Evolutionary conservation across 2,329 filamentous ascomycete genomes (phyloP).

Genomic region (Botrytis fabae): DNA sequence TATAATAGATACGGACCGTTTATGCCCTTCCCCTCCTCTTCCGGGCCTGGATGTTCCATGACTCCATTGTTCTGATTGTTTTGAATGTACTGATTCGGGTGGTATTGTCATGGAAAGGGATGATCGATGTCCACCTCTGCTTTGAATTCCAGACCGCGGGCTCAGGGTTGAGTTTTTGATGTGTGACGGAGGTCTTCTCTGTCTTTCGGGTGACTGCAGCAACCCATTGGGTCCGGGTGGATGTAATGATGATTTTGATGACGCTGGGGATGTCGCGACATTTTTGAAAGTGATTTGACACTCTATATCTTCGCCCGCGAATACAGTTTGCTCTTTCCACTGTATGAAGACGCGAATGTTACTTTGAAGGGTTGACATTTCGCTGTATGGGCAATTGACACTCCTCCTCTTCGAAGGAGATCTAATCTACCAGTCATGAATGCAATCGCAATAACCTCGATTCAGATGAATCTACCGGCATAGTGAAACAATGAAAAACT

Average conservation of each 20-base stretch:
- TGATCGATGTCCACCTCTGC: constrained; percentile 61
- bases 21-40: constrained; percentile 58
- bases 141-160: constrained; percentile 46
- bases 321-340: constrained; percentile 93
- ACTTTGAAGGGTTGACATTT: constrained; percentile 50
- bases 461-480: constrained; percentile 30
- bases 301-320: constrained; percentile 92
- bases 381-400: constrained; percentile 28
- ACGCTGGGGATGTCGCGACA: constrained; percentile 45
- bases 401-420: constrained; percentile 40
- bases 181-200: constrained; percentile 38
- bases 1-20: constrained; percentile 78
- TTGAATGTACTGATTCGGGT: constrained; percentile 33
- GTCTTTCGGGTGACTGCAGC: constrained; percentile 34
- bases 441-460: constrained; percentile 31
- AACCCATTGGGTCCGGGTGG: constrained; percentile 34
- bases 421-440: constrained; percentile 39
- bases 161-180: constrained; percentile 49
- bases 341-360: constrained; percentile 95
- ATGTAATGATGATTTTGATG: constrained; percentile 34
- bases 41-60: constrained; percentile 27
- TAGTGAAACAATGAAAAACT: constrained; percentile 29
- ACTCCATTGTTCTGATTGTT: constrained; percentile 32
- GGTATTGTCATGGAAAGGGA: constrained; percentile 64
- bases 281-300: constrained; percentile 98